These are phyloP conservation scores for Nakaseomyces kungkrabaensis DNA, from an alignment of 1,139 yeast species.

Conservation along the genomic window DNA sequence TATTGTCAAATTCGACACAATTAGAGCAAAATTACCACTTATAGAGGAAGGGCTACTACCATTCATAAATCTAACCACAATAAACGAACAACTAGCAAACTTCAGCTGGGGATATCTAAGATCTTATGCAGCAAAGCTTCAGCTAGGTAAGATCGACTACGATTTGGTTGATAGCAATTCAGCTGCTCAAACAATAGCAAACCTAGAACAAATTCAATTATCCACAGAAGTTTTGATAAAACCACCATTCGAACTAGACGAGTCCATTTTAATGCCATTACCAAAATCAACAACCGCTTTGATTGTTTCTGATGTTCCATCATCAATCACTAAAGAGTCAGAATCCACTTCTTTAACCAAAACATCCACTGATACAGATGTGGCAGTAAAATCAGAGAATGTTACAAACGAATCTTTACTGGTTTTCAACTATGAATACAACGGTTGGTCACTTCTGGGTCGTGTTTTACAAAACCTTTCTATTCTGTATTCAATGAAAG, in stretches of 20 bases:
- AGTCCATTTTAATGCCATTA: constrained; percentile 33
- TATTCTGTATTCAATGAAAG: constrained; percentile 29
- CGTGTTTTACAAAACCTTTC: constrained; percentile 60
- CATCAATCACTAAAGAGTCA: constrained; percentile 25
- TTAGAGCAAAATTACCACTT: constrained; percentile 65
- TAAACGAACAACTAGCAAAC: constrained; percentile 58
- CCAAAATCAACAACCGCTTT: constrained; percentile 63
- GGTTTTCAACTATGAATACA: constrained; percentile 61
- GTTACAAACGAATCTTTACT: constrained; percentile 26
- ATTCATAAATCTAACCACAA: constrained; percentile 49
- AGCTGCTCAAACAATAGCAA: constrained; percentile 3
- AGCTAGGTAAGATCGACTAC: constrained; percentile 13
- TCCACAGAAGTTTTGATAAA: constrained; percentile 33
- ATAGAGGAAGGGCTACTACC: constrained; percentile 44
- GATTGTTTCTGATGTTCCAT: constrained; percentile 36
- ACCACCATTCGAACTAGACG: constrained; percentile 35
- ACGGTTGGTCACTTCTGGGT: constrained; percentile 84
- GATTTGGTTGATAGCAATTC: constrained; percentile 29
- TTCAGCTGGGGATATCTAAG: constrained; percentile 49
- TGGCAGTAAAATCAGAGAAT: not conserved
- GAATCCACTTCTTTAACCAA: not conserved
- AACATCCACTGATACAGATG: constrained; percentile 7
- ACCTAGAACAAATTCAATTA: constrained; percentile 28
- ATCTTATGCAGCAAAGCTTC: constrained; percentile 41
- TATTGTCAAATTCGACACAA: constrained; percentile 44